Percentiles rank a stretch among this genome's conserved stretches.
These are phyloP conservation scores for Rhododendron simsii DNA, from an alignment of 148 eudicot genomes.

Conservation along the genomic window DNA sequence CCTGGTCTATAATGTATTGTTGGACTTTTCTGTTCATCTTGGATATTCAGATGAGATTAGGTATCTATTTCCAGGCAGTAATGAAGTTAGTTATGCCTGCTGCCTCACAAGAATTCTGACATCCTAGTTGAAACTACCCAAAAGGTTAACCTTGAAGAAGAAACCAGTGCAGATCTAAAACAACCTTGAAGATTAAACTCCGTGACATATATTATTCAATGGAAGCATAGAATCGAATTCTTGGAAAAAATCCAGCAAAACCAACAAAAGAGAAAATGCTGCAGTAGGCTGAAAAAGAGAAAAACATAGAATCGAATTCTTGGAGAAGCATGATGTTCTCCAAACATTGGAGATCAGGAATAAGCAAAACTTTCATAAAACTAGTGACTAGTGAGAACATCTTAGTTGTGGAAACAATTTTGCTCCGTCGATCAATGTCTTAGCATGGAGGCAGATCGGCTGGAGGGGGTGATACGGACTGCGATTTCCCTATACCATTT, in stretches of 20 bases:
- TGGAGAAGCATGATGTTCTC: constrained; percentile 2
- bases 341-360: background rate
- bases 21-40: background rate
- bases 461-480: constrained; percentile 65
- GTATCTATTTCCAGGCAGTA: background rate
- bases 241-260: background rate
- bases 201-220: background rate
- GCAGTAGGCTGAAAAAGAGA: background rate
- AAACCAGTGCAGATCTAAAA: background rate
- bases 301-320: too few species aligned
- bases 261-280: background rate
- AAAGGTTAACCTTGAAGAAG: background rate
- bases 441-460: constrained; percentile 74
- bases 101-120: background rate
- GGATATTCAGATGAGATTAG: background rate
- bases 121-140: background rate
- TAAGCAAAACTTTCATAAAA: background rate
- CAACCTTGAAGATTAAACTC: background rate
- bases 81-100: background rate
- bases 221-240: background rate
- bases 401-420: background rate
- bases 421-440: background rate
- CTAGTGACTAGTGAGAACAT: background rate
- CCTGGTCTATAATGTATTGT: background rate
- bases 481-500: constrained; percentile 44